Conservation (phyloP, 2,329 filamentous ascomycete species). For the Penicillium sp. region DNA sequence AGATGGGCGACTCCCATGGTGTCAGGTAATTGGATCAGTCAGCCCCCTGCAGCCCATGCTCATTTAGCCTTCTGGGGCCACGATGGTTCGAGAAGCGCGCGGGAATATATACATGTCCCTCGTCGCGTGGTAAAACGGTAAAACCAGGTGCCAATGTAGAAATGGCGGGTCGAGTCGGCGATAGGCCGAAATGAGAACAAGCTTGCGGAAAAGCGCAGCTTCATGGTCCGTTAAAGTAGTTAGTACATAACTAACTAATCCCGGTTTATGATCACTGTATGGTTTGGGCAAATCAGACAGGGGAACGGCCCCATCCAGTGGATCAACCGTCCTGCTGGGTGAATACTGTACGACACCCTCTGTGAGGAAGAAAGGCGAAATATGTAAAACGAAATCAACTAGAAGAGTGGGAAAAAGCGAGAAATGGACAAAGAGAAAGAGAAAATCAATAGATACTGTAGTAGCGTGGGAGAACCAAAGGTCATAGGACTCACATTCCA, state of each 20-base stretch:
- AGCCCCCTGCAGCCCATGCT: neutral
- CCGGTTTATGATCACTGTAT: constrained; percentile 9
- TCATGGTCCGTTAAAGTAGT: neutral
- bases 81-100: neutral
- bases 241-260: neutral
- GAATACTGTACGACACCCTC: neutral
- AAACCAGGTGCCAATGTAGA: neutral
- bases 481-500: neutral
- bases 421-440: neutral
- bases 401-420: neutral
- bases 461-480: neutral
- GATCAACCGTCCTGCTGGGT: constrained; percentile 8
- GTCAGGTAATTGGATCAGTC: neutral
- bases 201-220: too few relatives aligned
- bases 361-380: neutral
- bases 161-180: neutral
- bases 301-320: constrained; percentile 11
- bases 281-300: constrained; percentile 10
- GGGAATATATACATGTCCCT: neutral
- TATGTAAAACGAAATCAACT: neutral
- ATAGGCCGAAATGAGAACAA: neutral
- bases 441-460: neutral
- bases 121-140: neutral
- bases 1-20: constrained; percentile 14
- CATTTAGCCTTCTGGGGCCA: neutral